Percentiles rank a stretch among this genome's conserved stretches.
Conservation (phyloP, 2,329 filamentous ascomycete species). For the Ampelomyces quisqualis region DNA sequence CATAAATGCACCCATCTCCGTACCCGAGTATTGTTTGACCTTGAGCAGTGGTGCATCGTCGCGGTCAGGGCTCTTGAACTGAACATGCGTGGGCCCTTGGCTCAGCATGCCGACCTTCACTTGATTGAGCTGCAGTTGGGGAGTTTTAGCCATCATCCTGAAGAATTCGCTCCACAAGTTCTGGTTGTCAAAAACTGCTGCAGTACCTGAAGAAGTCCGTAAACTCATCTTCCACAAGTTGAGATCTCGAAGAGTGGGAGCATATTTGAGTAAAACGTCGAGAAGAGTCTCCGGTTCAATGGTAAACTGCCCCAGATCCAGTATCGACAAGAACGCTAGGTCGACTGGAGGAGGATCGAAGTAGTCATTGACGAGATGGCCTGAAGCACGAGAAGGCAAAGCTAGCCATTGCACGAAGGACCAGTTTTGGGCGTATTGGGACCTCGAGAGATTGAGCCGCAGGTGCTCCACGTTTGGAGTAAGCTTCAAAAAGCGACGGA, state of each 20-base stretch:
- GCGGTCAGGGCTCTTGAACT: conserved; percentile 11
- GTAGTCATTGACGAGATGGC: neutral
- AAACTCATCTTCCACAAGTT: conserved; percentile 52
- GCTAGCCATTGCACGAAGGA: conserved; percentile 46
- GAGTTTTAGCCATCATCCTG: conserved; percentile 7
- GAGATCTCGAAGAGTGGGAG: conserved; percentile 48
- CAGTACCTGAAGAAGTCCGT: too few species aligned
- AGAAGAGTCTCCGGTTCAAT: conserved; percentile 11
- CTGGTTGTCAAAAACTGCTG: too few species aligned
- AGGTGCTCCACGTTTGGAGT: conserved; percentile 53
- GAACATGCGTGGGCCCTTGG: conserved; percentile 13
- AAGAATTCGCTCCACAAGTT: conserved; percentile 27
- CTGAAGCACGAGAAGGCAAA: conserved; percentile 1
- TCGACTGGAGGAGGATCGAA: conserved; percentile 13
- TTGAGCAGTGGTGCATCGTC: neutral
- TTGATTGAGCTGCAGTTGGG: conserved; percentile 13
- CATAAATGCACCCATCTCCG: conserved; percentile 16
- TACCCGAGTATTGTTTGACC: conserved; percentile 15
- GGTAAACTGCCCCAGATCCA: conserved; percentile 29
- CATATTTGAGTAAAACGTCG: conserved; percentile 43
- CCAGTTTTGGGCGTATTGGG: conserved; percentile 14
- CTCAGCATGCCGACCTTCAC: conserved; percentile 21
- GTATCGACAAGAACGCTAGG: conserved; percentile 15
- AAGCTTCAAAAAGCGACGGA: conserved; percentile 44
- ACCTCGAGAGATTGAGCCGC: conserved; percentile 53